Evolutionary conservation across 2,329 filamentous ascomycete genomes (phyloP).

Genomic region (Aspergillus brasiliensis): DNA sequence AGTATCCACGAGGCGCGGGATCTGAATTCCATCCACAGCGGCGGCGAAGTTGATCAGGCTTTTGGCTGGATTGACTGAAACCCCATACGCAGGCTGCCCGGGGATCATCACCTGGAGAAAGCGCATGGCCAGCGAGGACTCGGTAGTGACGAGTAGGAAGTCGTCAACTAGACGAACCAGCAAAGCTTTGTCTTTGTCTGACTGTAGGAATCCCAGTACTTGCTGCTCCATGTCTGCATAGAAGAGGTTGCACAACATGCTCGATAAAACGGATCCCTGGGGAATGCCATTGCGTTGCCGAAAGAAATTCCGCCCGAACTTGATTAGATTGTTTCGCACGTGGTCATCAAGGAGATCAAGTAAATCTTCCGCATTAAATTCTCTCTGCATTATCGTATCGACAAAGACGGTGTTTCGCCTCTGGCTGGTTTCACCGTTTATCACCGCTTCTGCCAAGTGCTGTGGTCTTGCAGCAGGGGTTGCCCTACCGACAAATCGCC

Average conservation of each 20-base stretch:
- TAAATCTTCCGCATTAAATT: constrained; percentile 61
- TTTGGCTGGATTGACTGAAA: constrained; percentile 74
- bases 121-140: constrained; percentile 63
- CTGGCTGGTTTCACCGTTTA: constrained; percentile 41
- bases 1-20: constrained; percentile 53
- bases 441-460: constrained; percentile 52
- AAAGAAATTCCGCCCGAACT: constrained; percentile 85
- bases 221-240: constrained; percentile 82
- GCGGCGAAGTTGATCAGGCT: constrained; percentile 82
- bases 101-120: constrained; percentile 81
- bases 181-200: constrained; percentile 63
- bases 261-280: constrained; percentile 87
- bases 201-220: constrained; percentile 66
- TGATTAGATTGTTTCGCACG: constrained; percentile 81
- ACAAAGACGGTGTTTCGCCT: constrained; percentile 74
- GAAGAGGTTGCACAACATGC: constrained; percentile 89
- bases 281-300: constrained; percentile 87
- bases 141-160: constrained; percentile 82
- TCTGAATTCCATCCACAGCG: constrained; percentile 54
- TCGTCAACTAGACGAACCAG: constrained; percentile 87
- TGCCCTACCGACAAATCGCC: constrained; percentile 59
- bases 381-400: constrained; percentile 63
- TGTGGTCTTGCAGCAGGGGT: constrained; percentile 45
- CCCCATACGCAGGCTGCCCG: constrained; percentile 78
- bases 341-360: constrained; percentile 75